These are phyloP conservation scores for carrot (Daucus carota) DNA, from an alignment of 129 eudicot species.

Conservation along the genomic window DNA sequence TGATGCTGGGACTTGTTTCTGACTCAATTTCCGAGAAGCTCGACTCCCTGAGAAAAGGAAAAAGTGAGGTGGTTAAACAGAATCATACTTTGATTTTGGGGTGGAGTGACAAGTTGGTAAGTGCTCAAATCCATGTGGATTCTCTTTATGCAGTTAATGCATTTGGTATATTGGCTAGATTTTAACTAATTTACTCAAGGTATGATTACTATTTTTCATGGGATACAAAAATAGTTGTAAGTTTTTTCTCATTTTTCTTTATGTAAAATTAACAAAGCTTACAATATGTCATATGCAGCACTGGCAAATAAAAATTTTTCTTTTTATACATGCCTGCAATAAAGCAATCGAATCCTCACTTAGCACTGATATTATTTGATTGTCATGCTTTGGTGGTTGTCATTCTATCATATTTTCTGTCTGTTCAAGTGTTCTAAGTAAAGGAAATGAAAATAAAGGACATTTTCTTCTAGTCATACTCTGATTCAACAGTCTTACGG, in stretches of 20 bases:
- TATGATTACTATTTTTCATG: neutral
- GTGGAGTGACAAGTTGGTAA: slow-evolving; percentile 87
- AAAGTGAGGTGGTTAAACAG: slow-evolving; percentile 82
- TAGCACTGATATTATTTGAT: neutral
- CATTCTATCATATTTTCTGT: neutral
- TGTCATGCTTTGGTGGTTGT: neutral
- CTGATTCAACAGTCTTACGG: too few relatives aligned
- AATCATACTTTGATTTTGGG: slow-evolving; percentile 78
- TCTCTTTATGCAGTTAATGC: neutral
- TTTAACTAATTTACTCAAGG: neutral
- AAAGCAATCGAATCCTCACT: neutral
- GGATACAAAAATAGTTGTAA: neutral
- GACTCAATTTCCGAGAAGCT: slow-evolving; percentile 92
- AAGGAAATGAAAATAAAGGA: neutral
- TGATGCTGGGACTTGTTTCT: slow-evolving; percentile 96
- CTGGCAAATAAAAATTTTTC: neutral
- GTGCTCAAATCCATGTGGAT: slow-evolving; percentile 5
- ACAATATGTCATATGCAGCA: neutral
- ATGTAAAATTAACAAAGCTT: neutral
- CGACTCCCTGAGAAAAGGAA: slow-evolving; percentile 85
- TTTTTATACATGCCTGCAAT: neutral
- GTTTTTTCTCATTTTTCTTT: neutral
- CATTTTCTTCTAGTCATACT: neutral
- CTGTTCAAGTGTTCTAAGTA: neutral
- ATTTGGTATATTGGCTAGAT: neutral